Base-by-base conservation (phyloP, 441 rosid species). In the Gossypium laxum region DNA sequence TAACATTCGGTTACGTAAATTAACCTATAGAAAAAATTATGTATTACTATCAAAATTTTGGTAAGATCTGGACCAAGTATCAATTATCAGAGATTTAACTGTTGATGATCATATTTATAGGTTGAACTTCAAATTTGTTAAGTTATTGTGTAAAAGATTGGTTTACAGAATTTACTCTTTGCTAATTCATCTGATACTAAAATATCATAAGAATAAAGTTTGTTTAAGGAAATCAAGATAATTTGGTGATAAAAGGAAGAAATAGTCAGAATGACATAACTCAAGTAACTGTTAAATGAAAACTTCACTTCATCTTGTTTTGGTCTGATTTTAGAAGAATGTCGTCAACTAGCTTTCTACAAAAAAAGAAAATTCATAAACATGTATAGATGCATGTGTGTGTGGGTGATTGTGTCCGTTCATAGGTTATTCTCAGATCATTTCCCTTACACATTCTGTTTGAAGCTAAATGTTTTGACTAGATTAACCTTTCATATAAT, bases 391-490 rank as follows among this genome's bases (percentile, higher is more conserved):
- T 10, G 10, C 43, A 34, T 19, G 52, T 41, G 17, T 41, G 68
- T 1, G 1, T 64, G 32, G 21, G n/a, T 43, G 69, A 21, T n/a
- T 43, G 34, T 22, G 11, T 64, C 6, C 24, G 55, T 64, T 64
- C 55, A 21, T 64, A 45, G 69, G 54, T 24, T 26, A 24, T 48
- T 48, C 58, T 48, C 70, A 5, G 56, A 66, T 66, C 38, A 47
- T 45, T 47, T 66, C 34, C 34, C 19, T 24, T 48, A 7, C 32
- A 3, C 11, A 14, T 66, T 48, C 55, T 66, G 43, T 66, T 66
- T 66, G 70, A 14, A 66, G 58, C 56, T 66, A 47, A 22, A 66
- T 48, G 52, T 47, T 34, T 34, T 14, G 32, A 66, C n/a, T 24
- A 47, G 70, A 48, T 48, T 30, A 52, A 15, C 72, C 8, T 17